Conservation (phyloP, 2,329 filamentous ascomycete genomes). For the Sclerotinia sclerotiorum region DNA sequence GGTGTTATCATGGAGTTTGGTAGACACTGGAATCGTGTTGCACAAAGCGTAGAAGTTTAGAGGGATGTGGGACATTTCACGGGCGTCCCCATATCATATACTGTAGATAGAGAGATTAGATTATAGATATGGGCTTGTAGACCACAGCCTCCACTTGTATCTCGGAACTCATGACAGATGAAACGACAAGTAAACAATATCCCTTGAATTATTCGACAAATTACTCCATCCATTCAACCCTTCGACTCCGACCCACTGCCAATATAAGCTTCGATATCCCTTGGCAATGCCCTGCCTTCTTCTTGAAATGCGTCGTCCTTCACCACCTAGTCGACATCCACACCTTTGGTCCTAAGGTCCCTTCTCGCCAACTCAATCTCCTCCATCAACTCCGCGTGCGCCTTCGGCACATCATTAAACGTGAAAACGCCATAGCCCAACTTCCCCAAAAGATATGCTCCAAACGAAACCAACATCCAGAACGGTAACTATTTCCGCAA, state of each 20-base stretch:
- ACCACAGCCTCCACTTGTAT: background rate
- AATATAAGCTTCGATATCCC: constrained; percentile 1
- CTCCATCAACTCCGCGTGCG: constrained; percentile 82
- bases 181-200: constrained; percentile 8
- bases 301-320: background rate
- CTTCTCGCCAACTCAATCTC: constrained; percentile 77
- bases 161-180: background rate
- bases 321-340: constrained; percentile 50
- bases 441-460: constrained; percentile 86
- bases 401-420: constrained; percentile 93
- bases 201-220: constrained; percentile 17
- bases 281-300: background rate
- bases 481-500: constrained; percentile 70
- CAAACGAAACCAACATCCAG: constrained; percentile 88
- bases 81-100: background rate
- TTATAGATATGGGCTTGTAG: background rate
- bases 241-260: background rate
- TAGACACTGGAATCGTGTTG: background rate
- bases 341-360: constrained; percentile 71
- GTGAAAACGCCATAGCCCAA: constrained; percentile 91
- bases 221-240: constrained; percentile 6
- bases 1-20: background rate
- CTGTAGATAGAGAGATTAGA: constrained; percentile 5
- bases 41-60: background rate
- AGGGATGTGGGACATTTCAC: background rate